Percentiles rank a stretch among this genome's conserved stretches.
Evolutionary conservation across 2,329 filamentous ascomycete species (phyloP).

Genomic region (Boeremia exigua): DNA sequence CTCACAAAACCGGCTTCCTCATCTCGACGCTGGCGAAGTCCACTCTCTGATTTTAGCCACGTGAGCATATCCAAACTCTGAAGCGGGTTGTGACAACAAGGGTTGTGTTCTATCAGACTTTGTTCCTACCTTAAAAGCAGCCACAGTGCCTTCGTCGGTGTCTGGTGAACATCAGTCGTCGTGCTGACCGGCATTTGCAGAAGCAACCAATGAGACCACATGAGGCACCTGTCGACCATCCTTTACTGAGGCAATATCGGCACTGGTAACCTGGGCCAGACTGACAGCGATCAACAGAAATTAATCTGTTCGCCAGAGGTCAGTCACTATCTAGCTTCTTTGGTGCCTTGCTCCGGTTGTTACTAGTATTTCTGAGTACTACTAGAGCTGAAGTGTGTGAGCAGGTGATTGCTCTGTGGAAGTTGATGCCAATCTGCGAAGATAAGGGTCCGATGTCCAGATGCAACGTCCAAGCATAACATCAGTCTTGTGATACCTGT

Average conservation of each 20-base stretch:
- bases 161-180: slow-evolving; percentile 2
- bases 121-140: background rate
- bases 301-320: background rate
- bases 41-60: slow-evolving; percentile 31
- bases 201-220: slow-evolving; percentile 43
- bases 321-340: slow-evolving; percentile 55
- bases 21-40: slow-evolving; percentile 56
- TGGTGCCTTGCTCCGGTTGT: slow-evolving; percentile 28
- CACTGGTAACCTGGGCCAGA: slow-evolving; percentile 52
- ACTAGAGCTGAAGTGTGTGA: too few species aligned
- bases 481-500: too few species aligned
- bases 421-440: too few species aligned
- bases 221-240: slow-evolving; percentile 34
- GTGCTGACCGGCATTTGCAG: background rate
- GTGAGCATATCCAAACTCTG: background rate
- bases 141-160: background rate
- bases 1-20: too few species aligned
- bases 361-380: too few species aligned
- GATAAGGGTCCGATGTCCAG: too few species aligned
- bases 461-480: too few species aligned
- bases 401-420: too few species aligned
- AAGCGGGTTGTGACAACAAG: background rate
- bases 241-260: slow-evolving; percentile 55
- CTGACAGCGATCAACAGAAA: background rate
- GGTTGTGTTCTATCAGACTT: slow-evolving; percentile 1